Base-by-base conservation (phyloP, 352 stramenopile species). In the Globisporangium mamillatum region DNA sequence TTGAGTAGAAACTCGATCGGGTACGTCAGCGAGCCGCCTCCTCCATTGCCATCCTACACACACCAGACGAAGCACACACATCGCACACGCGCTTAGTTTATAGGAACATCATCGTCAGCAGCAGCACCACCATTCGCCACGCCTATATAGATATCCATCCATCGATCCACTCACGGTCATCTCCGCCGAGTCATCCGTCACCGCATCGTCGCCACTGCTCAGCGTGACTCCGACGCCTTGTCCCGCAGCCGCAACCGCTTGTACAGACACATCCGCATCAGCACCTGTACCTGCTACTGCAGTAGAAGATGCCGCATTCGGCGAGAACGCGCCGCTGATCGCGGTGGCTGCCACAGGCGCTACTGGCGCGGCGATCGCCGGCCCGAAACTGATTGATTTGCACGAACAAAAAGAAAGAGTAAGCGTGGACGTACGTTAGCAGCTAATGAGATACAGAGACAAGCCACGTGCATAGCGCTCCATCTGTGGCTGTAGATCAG, bases 1-100 rank as follows among this genome's bases (percentile, higher is more conserved):
- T 70, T 60, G 20, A 88, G 64, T 44, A 92, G 73, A 62, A 80
- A 91, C n/a, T 88, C 75, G 58, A 80, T 88, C 60, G 82, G 84
- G 68, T 92, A 92, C 34, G 80, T 80, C 76, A 69, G 50, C 77
- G 69, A 71, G 76, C 56, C 38, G 27, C 27, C 27, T 29, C 38
- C 27, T 25, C 54, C 54, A 62, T 57, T 22, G 16, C 56, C 52
- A 25, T 75, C 62, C 72, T 73, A 50, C 57, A 44, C 55, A 60
- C 41, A 38, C 29, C 29, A 20, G 8, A 55, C 46, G 1, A 16
- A 36, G 34, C 32, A 32, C 25, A 36, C 32, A 14, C 25, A 27
- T 50, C 44, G 14, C 1, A 2, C 53, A 12, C 1, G 4, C 46
- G 2, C 10, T 63, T 5, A 60, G 16, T 27, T 20, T 20, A 34